Base-by-base conservation (phyloP, 805 yeast species). In the Metschnikowia corniflorae region DNA sequence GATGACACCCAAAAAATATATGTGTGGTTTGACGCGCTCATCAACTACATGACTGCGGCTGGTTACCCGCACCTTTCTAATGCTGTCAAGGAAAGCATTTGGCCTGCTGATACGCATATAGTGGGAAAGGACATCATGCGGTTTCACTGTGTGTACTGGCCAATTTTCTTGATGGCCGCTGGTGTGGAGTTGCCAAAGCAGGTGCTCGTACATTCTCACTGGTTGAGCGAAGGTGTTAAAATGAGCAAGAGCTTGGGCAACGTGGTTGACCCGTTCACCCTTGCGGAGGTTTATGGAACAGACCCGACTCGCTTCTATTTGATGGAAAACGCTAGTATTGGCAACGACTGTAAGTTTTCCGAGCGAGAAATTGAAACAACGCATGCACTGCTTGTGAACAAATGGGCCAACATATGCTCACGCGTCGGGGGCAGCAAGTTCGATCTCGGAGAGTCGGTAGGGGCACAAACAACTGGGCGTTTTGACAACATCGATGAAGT, bases 1-100 rank as follows among this genome's bases (percentile, higher is more conserved):
- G 96, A 89, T 53, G 61, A 71, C 0, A 51, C 79, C 1, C 97
- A 91, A 55, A 81, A 74, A 31, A 79, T 93, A 35, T 93, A 93
- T 53, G 98, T 93, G 12, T 93, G 98, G 98, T 82, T 93, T 42
- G 98, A 93, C 63, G 98, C 98, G 0, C 68, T 93, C 29, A 70
- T 83, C 29, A 93, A 88, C 58, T 93, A 93, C 54, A 37, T 87
- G 4, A 85, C 97, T 1, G 73, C 86, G 1, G 64, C 77, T 3
- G 86, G 86, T 2, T 84, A 59, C 35, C 69, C 70, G 2, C 30
- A 36, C 10, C 27, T 37, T 6, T 25, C 32, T 1, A 25, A 37
- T 2, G 31, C 13, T 4, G 51, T 55, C 33, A 23, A 40, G 6
- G 38, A 35, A 17, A 60, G 60, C 19, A 54, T 60, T 12, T 80